Evolutionary conservation across 2,329 filamentous ascomycete species (phyloP), one percentile per base, ranked within the genome.

Genomic region (Fusarium goolgardi): DNA sequence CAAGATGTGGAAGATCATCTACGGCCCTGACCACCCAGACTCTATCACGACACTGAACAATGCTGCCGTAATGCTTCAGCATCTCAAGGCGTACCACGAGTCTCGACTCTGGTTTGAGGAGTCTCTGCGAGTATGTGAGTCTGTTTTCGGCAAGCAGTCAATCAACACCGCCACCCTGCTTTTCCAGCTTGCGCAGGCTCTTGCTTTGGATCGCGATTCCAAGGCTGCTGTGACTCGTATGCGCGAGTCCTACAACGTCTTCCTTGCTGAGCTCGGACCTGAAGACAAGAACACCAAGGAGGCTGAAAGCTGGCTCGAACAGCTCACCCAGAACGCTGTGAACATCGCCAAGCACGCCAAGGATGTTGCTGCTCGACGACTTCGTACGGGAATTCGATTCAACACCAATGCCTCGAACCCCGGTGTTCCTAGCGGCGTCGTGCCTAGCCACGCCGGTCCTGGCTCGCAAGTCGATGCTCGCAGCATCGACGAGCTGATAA

Each of bases 41-140:
- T 97, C 94, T 11, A 97, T 99, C 80, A 99, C 96, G 11, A 98
- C 96, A 18, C 91, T 98, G 81, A 99, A 98, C 86, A 99, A 99
- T 76, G 95, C 93, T 21, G 96, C 96, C 10, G 96, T 99, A 63
- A 99, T 99, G 96, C 88, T 99, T 60, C 96, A 99, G 81, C 90
- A 94, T 57, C 87, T 97, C 73, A 97, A 98, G 84, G 90, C 92
- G 64, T 99, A 97, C 82, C 91, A 95, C 73, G 93, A 97, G 80
- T 98, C 95, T 45, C 91, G 96, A 52, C 85, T 95, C 66, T 99
- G 96, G 96, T 99, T 99, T 76, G 96, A 98, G 80, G 91, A 93
- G 69, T 96, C 94, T 12, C 88, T 98, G 52, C 86, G 88, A 43
- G 90, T 98, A 65, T 97, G 94, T 78, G 94, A 97, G 80, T 88